These are phyloP conservation scores for Salix koriyanagi DNA, from an alignment of 345 rosid genomes.

Conservation along the genomic window DNA sequence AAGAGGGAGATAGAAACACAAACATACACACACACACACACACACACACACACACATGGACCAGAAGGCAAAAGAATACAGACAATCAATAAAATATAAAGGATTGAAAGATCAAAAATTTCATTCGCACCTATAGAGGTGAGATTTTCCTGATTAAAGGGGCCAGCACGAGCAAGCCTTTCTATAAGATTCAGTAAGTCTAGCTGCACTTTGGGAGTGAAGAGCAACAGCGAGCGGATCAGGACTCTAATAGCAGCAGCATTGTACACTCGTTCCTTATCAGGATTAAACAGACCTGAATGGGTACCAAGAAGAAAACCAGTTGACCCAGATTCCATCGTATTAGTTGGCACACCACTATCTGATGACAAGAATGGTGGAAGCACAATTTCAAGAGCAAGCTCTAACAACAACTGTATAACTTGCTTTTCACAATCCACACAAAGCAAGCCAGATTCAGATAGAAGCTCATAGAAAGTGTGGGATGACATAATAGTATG, in stretches of 20 bases:
- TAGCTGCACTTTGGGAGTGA: slow-evolving; percentile 90
- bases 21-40: background rate
- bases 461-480: slow-evolving; percentile 84
- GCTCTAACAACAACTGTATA: slow-evolving; percentile 82
- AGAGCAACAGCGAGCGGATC: slow-evolving; percentile 79
- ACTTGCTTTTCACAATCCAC: slow-evolving; percentile 95
- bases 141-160: slow-evolving; percentile 93
- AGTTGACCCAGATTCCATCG: slow-evolving; percentile 41
- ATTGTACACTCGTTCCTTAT: slow-evolving; percentile 81
- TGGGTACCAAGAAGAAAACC: slow-evolving; percentile 51
- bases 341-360: slow-evolving; percentile 37
- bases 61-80: slow-evolving; percentile 11
- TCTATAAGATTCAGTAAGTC: slow-evolving; percentile 75
- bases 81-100: slow-evolving; percentile 5
- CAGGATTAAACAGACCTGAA: slow-evolving; percentile 63
- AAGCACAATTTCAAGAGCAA: slow-evolving; percentile 89
- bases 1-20: background rate
- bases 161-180: slow-evolving; percentile 78
- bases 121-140: slow-evolving; percentile 77
- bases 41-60: background rate
- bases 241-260: slow-evolving; percentile 85
- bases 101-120: background rate
- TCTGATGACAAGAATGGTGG: slow-evolving; percentile 82
- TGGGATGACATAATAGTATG: slow-evolving; percentile 78
- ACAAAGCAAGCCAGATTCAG: slow-evolving; percentile 90